phyloP scores from a whole-genome alignment of 768 basidiomycete species.

The Lyophyllum semitale region DNA sequence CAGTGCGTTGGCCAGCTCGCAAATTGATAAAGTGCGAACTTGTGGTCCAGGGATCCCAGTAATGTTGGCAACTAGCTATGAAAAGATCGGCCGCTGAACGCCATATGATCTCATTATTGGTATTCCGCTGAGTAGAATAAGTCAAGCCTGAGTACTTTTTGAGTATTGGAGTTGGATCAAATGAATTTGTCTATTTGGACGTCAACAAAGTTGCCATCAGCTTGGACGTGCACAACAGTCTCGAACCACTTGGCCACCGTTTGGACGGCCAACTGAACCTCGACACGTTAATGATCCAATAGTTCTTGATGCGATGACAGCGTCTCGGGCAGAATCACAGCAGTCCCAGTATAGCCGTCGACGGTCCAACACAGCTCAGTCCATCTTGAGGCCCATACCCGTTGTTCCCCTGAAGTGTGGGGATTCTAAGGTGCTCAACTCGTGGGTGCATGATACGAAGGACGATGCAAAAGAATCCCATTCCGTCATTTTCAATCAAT shows the following conservation, averaged over 20 bases:
- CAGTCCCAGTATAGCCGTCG: slow-evolving; percentile 56
- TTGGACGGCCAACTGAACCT: not conserved
- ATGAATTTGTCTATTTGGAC: too few species aligned
- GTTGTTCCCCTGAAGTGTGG: slow-evolving; percentile 56
- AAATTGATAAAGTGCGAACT: too few species aligned
- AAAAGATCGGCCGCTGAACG: too few species aligned
- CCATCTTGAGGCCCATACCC: slow-evolving; percentile 50
- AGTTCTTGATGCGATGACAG: slow-evolving; percentile 45
- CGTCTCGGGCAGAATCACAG: slow-evolving; percentile 67
- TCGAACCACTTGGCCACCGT: not conserved
- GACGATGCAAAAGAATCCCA: slow-evolving; percentile 39
- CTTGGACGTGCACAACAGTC: not conserved
- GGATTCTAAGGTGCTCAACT: slow-evolving; percentile 61
- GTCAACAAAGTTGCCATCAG: not conserved
- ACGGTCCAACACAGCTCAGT: slow-evolving; percentile 77
- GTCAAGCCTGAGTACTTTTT: too few species aligned
- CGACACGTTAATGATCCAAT: slow-evolving; percentile 1
- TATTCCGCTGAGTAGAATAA: too few species aligned
- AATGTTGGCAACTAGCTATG: too few species aligned
- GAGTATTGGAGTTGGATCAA: too few species aligned
- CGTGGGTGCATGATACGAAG: slow-evolving; percentile 76
- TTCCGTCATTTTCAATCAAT: slow-evolving; percentile 67
- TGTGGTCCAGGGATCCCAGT: too few species aligned
- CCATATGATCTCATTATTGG: too few species aligned
- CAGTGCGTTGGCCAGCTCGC: too few species aligned